These are phyloP conservation scores for Trichoderma citrinoviride DNA, from an alignment of 2,329 filamentous ascomycete genomes.

Conservation along the genomic window DNA sequence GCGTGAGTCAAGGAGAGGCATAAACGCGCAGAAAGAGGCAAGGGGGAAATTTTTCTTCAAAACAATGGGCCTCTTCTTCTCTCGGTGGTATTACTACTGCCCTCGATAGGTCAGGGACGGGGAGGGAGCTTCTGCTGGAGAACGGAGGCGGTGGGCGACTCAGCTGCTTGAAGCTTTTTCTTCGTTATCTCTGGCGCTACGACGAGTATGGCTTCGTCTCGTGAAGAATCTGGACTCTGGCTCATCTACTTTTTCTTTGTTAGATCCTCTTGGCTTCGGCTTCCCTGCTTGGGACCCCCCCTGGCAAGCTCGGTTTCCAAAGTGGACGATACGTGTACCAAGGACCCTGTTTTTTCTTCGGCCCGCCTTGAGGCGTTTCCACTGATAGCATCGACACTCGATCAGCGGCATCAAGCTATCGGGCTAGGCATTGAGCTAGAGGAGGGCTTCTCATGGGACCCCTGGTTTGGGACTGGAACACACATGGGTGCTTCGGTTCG, in stretches of 20 bases:
- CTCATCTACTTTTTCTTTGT: neutral
- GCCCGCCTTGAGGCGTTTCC: slow-evolving; percentile 4
- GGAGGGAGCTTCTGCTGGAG: neutral
- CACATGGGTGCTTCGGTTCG: neutral
- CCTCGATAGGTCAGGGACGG: too few relatives aligned
- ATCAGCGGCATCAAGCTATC: slow-evolving; percentile 12
- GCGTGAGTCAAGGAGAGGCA: too few relatives aligned
- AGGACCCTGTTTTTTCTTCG: slow-evolving; percentile 8
- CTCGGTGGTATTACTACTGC: too few relatives aligned
- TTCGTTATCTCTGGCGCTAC: neutral
- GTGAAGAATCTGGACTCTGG: neutral
- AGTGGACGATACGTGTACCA: neutral
- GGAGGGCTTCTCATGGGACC: neutral
- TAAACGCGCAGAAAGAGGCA: neutral
- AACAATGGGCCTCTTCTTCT: neutral
- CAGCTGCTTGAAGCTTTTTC: neutral
- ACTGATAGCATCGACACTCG: slow-evolving; percentile 9
- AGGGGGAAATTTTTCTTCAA: neutral
- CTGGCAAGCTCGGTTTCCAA: slow-evolving; percentile 2
- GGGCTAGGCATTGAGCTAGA: too few relatives aligned
- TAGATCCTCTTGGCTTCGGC: neutral
- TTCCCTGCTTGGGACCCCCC: neutral
- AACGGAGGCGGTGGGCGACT: neutral
- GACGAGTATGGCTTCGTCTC: too few relatives aligned
- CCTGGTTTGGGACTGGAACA: neutral